These are phyloP conservation scores for Rhynchospora pubera DNA, from an alignment of 176 grass and related monocot genomes.

Conservation along the genomic window DNA sequence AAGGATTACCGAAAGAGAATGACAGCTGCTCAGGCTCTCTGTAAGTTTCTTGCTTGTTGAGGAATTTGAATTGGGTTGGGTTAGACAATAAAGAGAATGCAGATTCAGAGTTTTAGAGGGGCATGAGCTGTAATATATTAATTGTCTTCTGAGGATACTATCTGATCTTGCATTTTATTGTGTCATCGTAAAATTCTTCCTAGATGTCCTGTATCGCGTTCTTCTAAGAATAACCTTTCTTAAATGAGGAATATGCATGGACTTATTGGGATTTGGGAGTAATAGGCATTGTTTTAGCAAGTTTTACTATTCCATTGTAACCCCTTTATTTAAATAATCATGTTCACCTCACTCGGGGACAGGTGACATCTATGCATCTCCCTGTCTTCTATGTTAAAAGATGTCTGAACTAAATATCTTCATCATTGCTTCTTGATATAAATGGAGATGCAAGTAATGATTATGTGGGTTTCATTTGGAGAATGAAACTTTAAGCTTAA, in stretches of 20 bases:
- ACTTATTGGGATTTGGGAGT: neutral
- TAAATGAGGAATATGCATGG: neutral
- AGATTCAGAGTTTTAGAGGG: neutral
- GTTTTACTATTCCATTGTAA: neutral
- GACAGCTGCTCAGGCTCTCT: constrained; percentile 94
- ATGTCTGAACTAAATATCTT: neutral
- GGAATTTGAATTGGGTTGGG: neutral
- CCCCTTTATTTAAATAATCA: neutral
- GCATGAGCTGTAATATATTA: neutral
- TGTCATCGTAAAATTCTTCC: neutral
- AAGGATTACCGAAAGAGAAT: constrained; percentile 99
- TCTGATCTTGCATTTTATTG: neutral
- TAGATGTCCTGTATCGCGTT: neutral
- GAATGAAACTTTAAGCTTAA: neutral
- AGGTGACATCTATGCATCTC: neutral
- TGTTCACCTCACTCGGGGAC: neutral
- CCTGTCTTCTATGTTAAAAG: neutral
- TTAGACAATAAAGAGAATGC: neutral
- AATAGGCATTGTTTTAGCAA: neutral
- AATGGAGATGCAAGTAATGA: neutral
- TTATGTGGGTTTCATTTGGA: neutral
- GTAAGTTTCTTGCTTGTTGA: constrained; percentile 37
- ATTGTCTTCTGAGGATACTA: neutral
- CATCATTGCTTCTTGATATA: no score
- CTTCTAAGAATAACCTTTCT: neutral